Evolutionary conservation across 139 green algal species (phyloP).

Genomic region (Astrephomene gubernaculifera): DNA sequence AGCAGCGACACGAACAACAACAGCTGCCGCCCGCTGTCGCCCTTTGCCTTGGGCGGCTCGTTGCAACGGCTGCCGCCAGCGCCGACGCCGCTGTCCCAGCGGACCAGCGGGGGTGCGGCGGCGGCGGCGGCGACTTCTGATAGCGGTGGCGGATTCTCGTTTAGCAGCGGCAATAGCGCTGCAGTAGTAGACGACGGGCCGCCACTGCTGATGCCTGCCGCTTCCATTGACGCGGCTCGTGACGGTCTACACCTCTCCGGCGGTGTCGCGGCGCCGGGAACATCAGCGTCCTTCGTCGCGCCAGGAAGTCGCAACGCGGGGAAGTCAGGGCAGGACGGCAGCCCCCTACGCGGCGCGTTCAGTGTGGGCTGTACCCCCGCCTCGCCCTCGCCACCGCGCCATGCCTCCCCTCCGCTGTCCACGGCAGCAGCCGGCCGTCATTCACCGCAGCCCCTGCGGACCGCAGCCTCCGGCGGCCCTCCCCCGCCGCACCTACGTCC

Average conservation of each 20-base stretch:
- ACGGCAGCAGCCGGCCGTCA: background rate
- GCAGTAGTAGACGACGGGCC: no score
- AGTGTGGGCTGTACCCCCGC: background rate
- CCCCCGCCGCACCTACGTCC: conserved; percentile 17
- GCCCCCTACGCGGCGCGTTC: background rate
- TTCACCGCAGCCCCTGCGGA: background rate
- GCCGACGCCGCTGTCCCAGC: background rate
- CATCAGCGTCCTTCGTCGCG: no score
- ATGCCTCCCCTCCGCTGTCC: background rate
- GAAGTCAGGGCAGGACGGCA: background rate
- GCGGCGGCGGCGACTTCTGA: background rate
- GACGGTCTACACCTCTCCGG: no score
- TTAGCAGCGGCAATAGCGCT: background rate
- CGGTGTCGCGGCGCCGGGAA: no score
- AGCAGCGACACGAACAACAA: background rate
- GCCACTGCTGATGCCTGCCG: no score
- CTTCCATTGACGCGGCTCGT: no score
- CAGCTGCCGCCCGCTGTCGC: background rate
- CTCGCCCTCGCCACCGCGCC: background rate
- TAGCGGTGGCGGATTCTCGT: background rate
- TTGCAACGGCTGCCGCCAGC: background rate
- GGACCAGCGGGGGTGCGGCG: background rate
- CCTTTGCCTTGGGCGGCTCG: background rate
- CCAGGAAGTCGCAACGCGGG: no score
- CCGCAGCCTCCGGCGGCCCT: background rate